Evolutionary conservation across 345 rosid species (phyloP).

Genomic region (Anastatica hierochuntica): DNA sequence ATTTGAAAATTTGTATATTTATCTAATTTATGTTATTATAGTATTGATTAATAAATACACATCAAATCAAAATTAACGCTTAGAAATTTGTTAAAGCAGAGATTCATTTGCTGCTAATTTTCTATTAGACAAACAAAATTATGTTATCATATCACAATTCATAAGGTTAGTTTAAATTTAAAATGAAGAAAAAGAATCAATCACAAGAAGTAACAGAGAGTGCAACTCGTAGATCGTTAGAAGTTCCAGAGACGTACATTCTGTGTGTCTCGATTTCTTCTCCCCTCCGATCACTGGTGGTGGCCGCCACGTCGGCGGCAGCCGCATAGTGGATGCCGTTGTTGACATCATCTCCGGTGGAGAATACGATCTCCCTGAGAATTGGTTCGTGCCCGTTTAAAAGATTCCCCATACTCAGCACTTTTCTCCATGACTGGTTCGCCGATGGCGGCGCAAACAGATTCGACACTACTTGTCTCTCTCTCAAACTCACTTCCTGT

Average conservation of each 20-base stretch:
- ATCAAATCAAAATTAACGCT: too few relatives aligned
- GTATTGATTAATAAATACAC: too few relatives aligned
- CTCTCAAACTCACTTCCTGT: slow-evolving; percentile 41
- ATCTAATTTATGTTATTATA: too few relatives aligned
- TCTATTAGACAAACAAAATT: too few relatives aligned
- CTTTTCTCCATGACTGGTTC: slow-evolving; percentile 95
- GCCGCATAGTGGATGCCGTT: slow-evolving; percentile 51
- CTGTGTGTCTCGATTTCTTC: slow-evolving; percentile 74
- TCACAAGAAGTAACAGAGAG: slow-evolving; percentile 81
- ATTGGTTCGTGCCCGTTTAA: slow-evolving; percentile 92
- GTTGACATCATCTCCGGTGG: slow-evolving; percentile 40
- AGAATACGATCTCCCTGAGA: slow-evolving; percentile 68
- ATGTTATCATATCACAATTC: too few relatives aligned
- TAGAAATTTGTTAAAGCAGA: too few relatives aligned
- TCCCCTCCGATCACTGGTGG: slow-evolving; percentile 26
- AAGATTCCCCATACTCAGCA: slow-evolving; percentile 92
- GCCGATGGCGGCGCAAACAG: slow-evolving; percentile 69
- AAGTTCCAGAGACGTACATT: slow-evolving; percentile 82
- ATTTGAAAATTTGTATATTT: too few relatives aligned
- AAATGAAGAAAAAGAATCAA: slow-evolving; percentile 31
- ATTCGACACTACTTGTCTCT: slow-evolving; percentile 53
- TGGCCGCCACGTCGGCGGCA: slow-evolving; percentile 25
- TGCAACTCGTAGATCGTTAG: slow-evolving; percentile 89
- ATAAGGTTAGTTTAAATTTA: too few relatives aligned
- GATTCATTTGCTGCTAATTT: too few relatives aligned